A percentile compares a stretch with the other conserved stretches of the same genome.
Conservation (phyloP, 2,329 filamentous ascomycete species). For the Aspergillus pseudonomiae region DNA sequence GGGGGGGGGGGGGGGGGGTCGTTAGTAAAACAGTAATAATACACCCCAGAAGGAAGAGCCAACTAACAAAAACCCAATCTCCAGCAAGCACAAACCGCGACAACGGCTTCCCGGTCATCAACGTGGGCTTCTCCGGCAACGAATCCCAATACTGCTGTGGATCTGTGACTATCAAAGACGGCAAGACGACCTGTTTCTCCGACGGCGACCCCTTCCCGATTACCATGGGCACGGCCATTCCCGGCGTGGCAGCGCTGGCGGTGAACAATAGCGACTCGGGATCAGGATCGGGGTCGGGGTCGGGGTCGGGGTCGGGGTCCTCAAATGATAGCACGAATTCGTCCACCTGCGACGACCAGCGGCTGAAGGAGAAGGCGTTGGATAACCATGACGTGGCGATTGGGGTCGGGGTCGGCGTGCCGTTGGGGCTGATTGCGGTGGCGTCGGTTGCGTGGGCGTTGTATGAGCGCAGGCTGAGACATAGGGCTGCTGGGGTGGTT, state of each 20-base stretch:
- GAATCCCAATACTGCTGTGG: conserved; percentile 22
- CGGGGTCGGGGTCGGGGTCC: no score
- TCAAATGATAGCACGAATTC: no score
- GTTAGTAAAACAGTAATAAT: no score
- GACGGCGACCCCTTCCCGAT: conserved; percentile 14
- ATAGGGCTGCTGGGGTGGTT: no score
- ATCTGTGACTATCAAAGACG: conserved; percentile 6
- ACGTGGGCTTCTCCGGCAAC: conserved; percentile 15
- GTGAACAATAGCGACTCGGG: neutral
- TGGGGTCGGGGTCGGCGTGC: conserved; percentile 14
- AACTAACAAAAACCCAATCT: neutral
- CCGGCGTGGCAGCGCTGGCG: conserved; percentile 17
- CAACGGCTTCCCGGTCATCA: conserved; percentile 4
- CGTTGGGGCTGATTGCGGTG: conserved; percentile 14
- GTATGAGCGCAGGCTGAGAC: conserved; percentile 2
- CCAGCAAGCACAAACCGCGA: conserved; percentile 3
- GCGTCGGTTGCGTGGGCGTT: neutral
- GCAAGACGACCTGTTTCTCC: neutral
- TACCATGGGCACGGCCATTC: conserved; percentile 15
- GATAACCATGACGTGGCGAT: conserved; percentile 8
- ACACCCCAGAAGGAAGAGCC: no score
- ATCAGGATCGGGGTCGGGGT: neutral
- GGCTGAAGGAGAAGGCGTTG: neutral
- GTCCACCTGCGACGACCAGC: no score
- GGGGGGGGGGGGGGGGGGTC: no score